A percentile compares a stretch with the other conserved stretches of the same genome.
Evolutionary conservation across 305 asterid species (phyloP).

Genomic region (Nicotiana rustica): DNA sequence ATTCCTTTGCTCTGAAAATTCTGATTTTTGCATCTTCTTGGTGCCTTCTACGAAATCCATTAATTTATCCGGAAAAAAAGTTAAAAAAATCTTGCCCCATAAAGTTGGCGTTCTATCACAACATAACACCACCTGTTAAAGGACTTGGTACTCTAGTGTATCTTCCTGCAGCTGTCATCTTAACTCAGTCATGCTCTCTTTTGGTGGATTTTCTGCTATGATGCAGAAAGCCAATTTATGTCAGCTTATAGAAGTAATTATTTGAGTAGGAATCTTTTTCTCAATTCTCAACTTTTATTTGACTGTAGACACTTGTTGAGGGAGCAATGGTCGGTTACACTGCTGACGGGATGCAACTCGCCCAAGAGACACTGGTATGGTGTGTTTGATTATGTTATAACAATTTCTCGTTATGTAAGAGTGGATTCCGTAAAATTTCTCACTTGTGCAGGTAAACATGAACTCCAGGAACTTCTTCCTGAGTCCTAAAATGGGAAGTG

Average conservation of each 20-base stretch:
- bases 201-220: background rate
- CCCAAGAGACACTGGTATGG: slow-evolving; percentile 83
- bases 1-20: no score
- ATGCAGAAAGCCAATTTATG: background rate
- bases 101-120: background rate
- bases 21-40: no score
- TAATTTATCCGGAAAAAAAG: no score
- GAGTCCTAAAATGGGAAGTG: slow-evolving; percentile 60
- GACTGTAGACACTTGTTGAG: slow-evolving; percentile 72
- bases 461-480: slow-evolving; percentile 57
- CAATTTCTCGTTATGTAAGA: slow-evolving; percentile 9
- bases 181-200: slow-evolving; percentile 1
- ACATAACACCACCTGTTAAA: background rate
- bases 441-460: slow-evolving; percentile 61
- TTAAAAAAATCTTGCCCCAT: background rate
- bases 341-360: slow-evolving; percentile 87
- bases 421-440: slow-evolving; percentile 20
- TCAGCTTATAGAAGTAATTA: slow-evolving; percentile 15
- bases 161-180: slow-evolving; percentile 1
- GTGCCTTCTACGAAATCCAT: no score
- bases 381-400: slow-evolving; percentile 20
- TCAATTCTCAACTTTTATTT: slow-evolving; percentile 33
- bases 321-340: slow-evolving; percentile 95
- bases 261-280: slow-evolving; percentile 11
- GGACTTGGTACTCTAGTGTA: background rate